Evolutionary conservation across 2,329 filamentous ascomycete genomes (phyloP), one percentile per base, ranked within the genome.

Genomic region (Penicillium freii): DNA sequence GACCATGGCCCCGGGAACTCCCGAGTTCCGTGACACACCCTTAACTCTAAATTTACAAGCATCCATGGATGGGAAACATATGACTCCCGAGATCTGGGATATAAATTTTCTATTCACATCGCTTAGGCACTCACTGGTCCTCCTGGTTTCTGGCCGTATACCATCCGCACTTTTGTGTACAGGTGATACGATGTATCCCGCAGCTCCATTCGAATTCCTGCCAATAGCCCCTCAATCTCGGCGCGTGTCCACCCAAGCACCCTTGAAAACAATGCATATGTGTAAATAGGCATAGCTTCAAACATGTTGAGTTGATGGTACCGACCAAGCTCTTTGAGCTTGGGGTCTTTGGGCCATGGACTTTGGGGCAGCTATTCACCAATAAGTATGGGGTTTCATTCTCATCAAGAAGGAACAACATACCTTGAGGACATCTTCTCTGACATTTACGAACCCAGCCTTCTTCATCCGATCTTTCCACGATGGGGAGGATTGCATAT

Each of bases 361-460:
- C 80, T 82, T 34, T 75, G 75, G 0, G 82, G 82, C 71, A 82
- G 79, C 66, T 74, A 43, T 50, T 13, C 10, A 25, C 27, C n/a
- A 17, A 25, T 65, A 25, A 64, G 53, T 6, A 51, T 5, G 21
- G 5, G 11, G 17, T n/a, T 33, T 9, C 10, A 17, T 23, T 23
- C 21, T 7, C 8, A 11, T 27, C 15, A 13, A 15, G 9, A 6
- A 6, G 15, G 7, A 2, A 13, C 11, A 8, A 58, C 54, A 21
- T 52, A 73, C 72, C 66, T 78, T 80, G 62, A 75, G 80, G 0
- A 79, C 58, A 1, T 75, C 71, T 62, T 84, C 80, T 0, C 70
- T 72, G 0, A 86, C 78, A 49, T 84, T 80, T 10, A 77, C 69
- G 51, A 86, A 86, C 0, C 84, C 84, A 0, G 77, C 81, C 4